Evolutionary conservation across 2,329 filamentous ascomycete genomes (phyloP).

Genomic region (Byssoonygena ceratinophila): DNA sequence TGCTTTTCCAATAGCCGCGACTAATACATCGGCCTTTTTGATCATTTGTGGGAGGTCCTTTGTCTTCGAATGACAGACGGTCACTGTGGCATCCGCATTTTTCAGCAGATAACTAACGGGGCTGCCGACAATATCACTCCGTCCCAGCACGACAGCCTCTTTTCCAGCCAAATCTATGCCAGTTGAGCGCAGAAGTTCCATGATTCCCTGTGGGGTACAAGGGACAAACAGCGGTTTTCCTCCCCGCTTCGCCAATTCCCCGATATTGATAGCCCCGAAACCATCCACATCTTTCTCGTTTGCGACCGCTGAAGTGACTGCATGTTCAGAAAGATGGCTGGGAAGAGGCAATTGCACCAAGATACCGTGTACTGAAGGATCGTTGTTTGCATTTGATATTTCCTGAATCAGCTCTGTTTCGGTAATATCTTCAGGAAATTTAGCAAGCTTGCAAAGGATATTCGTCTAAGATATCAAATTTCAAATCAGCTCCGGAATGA

Average conservation of each 20-base stretch:
- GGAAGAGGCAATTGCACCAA: slow-evolving; percentile 89
- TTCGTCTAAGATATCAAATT: slow-evolving; percentile 52
- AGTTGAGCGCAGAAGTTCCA: slow-evolving; percentile 76
- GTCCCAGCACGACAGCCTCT: slow-evolving; percentile 84
- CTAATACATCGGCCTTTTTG: slow-evolving; percentile 75
- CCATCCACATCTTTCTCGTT: slow-evolving; percentile 97
- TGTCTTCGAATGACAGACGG: slow-evolving; percentile 88
- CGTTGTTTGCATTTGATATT: slow-evolving; percentile 74
- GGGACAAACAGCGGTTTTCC: slow-evolving; percentile 81
- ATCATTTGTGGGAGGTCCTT: slow-evolving; percentile 60
- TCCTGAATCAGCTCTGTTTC: slow-evolving; percentile 78
- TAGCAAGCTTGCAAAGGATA: slow-evolving; percentile 76
- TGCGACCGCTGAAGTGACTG: slow-evolving; percentile 77
- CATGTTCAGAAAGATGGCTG: slow-evolving; percentile 78
- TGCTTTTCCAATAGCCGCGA: slow-evolving; percentile 82
- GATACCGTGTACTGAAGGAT: slow-evolving; percentile 77
- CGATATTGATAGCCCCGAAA: slow-evolving; percentile 88
- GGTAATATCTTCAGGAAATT: slow-evolving; percentile 68
- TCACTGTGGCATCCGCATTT: slow-evolving; percentile 93
- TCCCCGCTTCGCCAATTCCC: slow-evolving; percentile 90
- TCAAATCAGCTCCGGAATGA: slow-evolving; percentile 7
- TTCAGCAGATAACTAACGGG: slow-evolving; percentile 92
- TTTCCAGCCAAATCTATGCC: slow-evolving; percentile 79
- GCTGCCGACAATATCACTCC: slow-evolving; percentile 95
- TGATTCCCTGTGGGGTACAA: slow-evolving; percentile 94